Conservation (phyloP, 106 monocot species). For the Dendrobium catenatum region DNA sequence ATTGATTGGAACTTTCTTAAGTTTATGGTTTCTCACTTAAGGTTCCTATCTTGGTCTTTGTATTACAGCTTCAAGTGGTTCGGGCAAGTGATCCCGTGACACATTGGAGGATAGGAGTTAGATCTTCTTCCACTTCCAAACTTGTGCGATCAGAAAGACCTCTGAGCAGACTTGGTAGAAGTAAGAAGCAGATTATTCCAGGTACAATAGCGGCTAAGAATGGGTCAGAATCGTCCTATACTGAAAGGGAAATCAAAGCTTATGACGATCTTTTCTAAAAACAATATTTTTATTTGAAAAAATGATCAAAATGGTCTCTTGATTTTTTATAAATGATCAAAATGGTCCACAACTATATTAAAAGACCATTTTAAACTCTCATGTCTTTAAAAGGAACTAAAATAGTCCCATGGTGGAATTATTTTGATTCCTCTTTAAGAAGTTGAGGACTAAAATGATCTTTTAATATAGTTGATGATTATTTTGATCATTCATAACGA, state of each 20-base stretch:
- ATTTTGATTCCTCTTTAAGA: too few species aligned
- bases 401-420: too few species aligned
- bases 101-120: slow-evolving; percentile 6
- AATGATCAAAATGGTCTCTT: too few species aligned
- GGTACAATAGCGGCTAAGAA: not conserved
- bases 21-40: not conserved
- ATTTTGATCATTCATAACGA: too few species aligned
- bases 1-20: not conserved
- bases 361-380: too few species aligned
- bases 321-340: too few species aligned
- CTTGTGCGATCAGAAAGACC: not conserved
- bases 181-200: slow-evolving; percentile 6
- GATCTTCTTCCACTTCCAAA: slow-evolving; percentile 5
- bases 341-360: too few species aligned
- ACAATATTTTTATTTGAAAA: not conserved
- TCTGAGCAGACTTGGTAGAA: slow-evolving; percentile 5
- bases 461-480: too few species aligned
- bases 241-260: slow-evolving; percentile 9
- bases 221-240: not conserved
- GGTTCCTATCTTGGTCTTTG: not conserved
- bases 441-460: too few species aligned
- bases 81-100: slow-evolving; percentile 6
- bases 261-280: slow-evolving; percentile 9
- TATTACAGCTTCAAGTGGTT: slow-evolving; percentile 9
- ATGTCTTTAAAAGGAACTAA: too few species aligned